Base-by-base conservation (phyloP, 2,329 filamentous ascomycete species). In the Aureobasidium sp. region DNA sequence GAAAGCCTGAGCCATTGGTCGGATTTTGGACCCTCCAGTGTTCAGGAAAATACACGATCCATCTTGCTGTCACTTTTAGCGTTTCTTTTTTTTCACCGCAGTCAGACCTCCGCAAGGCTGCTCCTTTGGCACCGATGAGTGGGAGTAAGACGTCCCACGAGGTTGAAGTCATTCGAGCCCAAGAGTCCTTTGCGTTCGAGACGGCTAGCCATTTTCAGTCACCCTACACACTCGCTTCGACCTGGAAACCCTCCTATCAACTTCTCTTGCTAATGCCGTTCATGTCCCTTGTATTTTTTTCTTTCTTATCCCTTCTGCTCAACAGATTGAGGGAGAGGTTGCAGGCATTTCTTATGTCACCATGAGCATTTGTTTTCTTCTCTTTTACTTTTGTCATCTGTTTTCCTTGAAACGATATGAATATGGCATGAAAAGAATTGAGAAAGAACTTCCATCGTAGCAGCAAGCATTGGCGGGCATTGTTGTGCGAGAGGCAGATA, bases 41-140 rank as follows among this genome's bases (percentile, higher is more conserved):
- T 51, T n/a, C 57, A 60, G 57, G 57, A 60, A 50, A 42, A 17
- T 6, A 42, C 26, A 57, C 41, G 13, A 53, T 57, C 37, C 29
- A n/a, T 50, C 32, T 62, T 41, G 51, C 42, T 44, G 42, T 57
- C 53, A 23, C 12, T 41, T 36, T 56, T 42, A 47, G 50, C 44
- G 61, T 41, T 37, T 44, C 53, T 8, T 8, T 8, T n/a, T 27
- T 37, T 47, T 41, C 52, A 34, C 10, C n/a, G 17, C 56, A 46
- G 61, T 56, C 27, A 41, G 9, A 47, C 37, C 64, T 66, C 62
- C 64, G 74, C 75, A 73, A 66, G 69, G 63, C 67, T 65, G 64
- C 65, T 66, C 67, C 69, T 66, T 65, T 67, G 74, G 73, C 69
- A 77, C 75, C 74, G 73, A 76, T 70, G 75, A 77, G 75, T 64